Conservation (phyloP, 371 early-diverging fungal genomes). For the Neoconidiobolus thromboides region DNA sequence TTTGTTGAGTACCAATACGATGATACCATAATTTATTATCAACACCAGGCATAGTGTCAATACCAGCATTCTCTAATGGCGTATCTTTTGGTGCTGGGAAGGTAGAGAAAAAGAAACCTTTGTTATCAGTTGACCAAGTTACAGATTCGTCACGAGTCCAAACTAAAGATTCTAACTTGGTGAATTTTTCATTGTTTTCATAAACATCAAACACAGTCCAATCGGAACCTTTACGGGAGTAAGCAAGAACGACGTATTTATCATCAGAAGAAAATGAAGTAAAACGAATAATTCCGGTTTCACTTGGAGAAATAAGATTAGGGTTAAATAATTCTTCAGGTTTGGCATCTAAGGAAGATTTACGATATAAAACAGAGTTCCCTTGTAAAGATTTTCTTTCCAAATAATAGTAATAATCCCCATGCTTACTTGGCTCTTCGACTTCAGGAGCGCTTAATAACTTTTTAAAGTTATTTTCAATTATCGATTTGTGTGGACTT, state of each 20-base stretch:
- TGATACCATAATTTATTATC: slow-evolving; percentile 18
- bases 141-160: slow-evolving; percentile 36
- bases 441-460: not conserved
- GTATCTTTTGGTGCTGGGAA: not conserved
- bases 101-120: slow-evolving; percentile 34
- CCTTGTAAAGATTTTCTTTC: slow-evolving; percentile 36
- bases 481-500: not conserved
- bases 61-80: not conserved
- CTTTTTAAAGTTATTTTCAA: not conserved
- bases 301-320: slow-evolving; percentile 15
- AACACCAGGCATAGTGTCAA: not conserved
- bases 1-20: slow-evolving; percentile 27
- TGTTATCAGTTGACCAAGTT: slow-evolving; percentile 34
- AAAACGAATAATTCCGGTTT: slow-evolving; percentile 15
- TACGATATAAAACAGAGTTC: slow-evolving; percentile 12
- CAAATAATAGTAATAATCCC: slow-evolving; percentile 34
- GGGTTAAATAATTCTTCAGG: slow-evolving; percentile 4
- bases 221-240: slow-evolving; percentile 34
- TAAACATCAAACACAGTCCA: slow-evolving; percentile 34
- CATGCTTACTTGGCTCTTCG: slow-evolving; percentile 21
- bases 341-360: not conserved
- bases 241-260: slow-evolving; percentile 13
- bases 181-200: slow-evolving; percentile 7
- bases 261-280: slow-evolving; percentile 29
- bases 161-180: slow-evolving; percentile 10